Evolutionary conservation across 2,329 filamentous ascomycete genomes (phyloP), one percentile per base, ranked within the genome.

Genomic region (Geoglossum cookeanum): DNA sequence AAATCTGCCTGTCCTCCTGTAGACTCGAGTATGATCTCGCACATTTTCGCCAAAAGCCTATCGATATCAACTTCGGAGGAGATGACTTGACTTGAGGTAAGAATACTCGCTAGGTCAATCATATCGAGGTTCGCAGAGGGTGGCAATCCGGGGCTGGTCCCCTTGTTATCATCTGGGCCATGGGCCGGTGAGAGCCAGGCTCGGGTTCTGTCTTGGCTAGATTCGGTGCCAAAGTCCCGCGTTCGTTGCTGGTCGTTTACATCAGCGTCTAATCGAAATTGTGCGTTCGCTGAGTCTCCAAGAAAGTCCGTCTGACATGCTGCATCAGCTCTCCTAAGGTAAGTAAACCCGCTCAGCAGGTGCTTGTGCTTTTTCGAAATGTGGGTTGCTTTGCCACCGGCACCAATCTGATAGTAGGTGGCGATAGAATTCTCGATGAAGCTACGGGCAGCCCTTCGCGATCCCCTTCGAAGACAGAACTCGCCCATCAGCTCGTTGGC

Each of bases 61-160:
- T 90, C 85, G 11, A 90, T 79, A 61, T 85, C 78, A 9, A 91
- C 70, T 55, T 89, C 84, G 15, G 85, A 89, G 3, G 85, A 90
- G 48, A 91, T 82, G 48, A 90, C 78, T 65, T 89, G 86, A 8
- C 84, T 88, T 2, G 83, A 87, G 63, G 86, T 81, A 13, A 91
- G 73, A 59, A 91, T 90, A 29, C 83, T 84, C 47, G 86, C 83
- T 60, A 90, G 69, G 67, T 90, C 86, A 65, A 91, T 82, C 82
- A 91, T 89, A 69, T 91, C 86, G 56, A 91, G 75, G 3, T 74
- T 74, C 0, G 49, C 49, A 35, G 49, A 53, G 4, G 49, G 30
- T 72, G 70, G 32, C 84, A 81, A 45, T 84, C 84, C 59, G 89
- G 74, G 9, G 83, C 81, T 39, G 74, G 78, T 2, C 77, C 78